Evolutionary conservation across 75 land plant species (phyloP).

Genomic region (Pseudotsuga menziesii): DNA sequence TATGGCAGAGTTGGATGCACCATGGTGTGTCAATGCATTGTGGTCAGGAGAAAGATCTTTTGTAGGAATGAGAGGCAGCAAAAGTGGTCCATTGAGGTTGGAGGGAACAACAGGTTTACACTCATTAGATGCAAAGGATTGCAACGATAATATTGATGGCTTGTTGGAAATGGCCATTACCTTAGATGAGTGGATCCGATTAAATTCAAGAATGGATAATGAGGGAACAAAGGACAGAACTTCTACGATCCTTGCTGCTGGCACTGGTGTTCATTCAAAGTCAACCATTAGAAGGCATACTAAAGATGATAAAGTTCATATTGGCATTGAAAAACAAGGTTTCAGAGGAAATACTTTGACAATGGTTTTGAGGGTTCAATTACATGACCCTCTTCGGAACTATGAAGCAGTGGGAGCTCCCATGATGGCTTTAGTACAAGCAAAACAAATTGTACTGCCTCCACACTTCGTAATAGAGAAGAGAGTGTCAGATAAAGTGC

Average conservation of each 20-base stretch:
- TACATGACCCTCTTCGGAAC: slow-evolving; percentile 21
- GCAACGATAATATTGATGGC: neutral
- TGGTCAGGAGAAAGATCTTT: neutral
- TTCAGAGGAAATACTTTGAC: slow-evolving; percentile 15
- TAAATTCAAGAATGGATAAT: slow-evolving; percentile 10
- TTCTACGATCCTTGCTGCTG: neutral
- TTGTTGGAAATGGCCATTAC: slow-evolving; percentile 22
- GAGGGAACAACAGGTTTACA: neutral
- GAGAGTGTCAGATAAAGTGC: slow-evolving; percentile 4
- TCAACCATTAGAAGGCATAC: neutral
- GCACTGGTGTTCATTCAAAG: neutral
- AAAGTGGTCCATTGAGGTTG: slow-evolving; percentile 8
- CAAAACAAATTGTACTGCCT: slow-evolving; percentile 19
- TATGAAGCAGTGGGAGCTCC: slow-evolving; percentile 35
- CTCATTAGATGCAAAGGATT: slow-evolving; percentile 10
- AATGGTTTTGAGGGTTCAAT: slow-evolving; percentile 20
- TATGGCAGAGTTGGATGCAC: slow-evolving; percentile 42
- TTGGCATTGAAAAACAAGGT: slow-evolving; percentile 6
- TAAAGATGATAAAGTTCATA: slow-evolving; percentile 38
- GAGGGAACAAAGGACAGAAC: slow-evolving; percentile 1
- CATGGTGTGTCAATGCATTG: slow-evolving; percentile 21
- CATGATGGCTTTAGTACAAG: slow-evolving; percentile 24
- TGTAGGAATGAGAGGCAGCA: neutral
- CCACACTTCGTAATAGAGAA: slow-evolving; percentile 8
- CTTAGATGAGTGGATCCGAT: slow-evolving; percentile 25